These are phyloP conservation scores for Fonsecaea pedrosoi DNA, from an alignment of 2,329 filamentous ascomycete genomes.

Conservation along the genomic window DNA sequence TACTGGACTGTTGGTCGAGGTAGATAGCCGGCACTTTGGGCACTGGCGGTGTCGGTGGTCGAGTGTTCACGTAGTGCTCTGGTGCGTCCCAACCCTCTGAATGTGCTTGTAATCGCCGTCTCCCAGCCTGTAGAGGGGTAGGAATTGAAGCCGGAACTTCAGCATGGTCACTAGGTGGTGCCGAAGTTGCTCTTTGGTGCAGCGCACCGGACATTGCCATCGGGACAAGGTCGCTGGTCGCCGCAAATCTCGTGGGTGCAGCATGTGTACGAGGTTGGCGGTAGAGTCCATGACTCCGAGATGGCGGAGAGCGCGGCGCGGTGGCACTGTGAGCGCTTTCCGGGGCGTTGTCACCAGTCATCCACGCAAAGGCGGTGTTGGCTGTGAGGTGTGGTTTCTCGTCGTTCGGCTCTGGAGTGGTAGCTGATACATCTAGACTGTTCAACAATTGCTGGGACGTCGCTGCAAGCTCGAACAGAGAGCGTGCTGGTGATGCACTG, in stretches of 20 bases:
- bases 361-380: conserved; percentile 23
- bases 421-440: conserved; percentile 6
- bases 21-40: conserved; percentile 7
- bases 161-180: neutral
- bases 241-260: neutral
- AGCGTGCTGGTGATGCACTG: conserved; percentile 18
- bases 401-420: neutral
- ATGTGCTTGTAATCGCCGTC: neutral
- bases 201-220: neutral
- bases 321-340: neutral
- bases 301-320: neutral
- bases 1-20: neutral
- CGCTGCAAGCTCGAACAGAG: conserved; percentile 25
- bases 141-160: neutral
- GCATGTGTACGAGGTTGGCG: neutral
- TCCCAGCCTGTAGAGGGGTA: neutral
- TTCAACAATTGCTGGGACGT: conserved; percentile 20
- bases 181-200: neutral
- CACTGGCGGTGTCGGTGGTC: neutral
- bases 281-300: neutral
- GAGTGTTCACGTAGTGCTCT: conserved; percentile 2
- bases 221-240: neutral
- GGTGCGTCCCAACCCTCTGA: neutral
- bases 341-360: conserved; percentile 4
- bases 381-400: neutral